These are phyloP conservation scores for Lactuca saligna DNA, from an alignment of 129 eudicot genomes.

Conservation along the genomic window DNA sequence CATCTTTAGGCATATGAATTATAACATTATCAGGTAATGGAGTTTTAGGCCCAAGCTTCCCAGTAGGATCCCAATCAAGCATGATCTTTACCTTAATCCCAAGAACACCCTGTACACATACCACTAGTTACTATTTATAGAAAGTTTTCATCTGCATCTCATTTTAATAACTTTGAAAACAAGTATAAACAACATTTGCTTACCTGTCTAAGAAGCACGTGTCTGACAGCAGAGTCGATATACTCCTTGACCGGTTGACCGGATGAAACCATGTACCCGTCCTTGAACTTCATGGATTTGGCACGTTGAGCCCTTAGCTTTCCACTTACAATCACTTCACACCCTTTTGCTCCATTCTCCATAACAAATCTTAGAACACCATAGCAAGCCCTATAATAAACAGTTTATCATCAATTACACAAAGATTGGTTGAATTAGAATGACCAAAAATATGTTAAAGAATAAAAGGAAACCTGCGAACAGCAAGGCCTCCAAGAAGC, in stretches of 20 bases:
- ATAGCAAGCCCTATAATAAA: slow-evolving; percentile 55
- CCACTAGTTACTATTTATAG: no score
- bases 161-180: background rate
- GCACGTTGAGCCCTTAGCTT: slow-evolving; percentile 77
- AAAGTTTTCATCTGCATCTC: background rate
- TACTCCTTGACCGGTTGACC: slow-evolving; percentile 75
- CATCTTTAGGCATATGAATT: slow-evolving; percentile 46
- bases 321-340: slow-evolving; percentile 77
- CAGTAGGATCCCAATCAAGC: slow-evolving; percentile 60
- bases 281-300: slow-evolving; percentile 74
- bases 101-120: slow-evolving; percentile 44
- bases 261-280: slow-evolving; percentile 70
- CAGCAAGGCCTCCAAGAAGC: slow-evolving; percentile 72
- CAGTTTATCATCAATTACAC: background rate
- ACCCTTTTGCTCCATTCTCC: slow-evolving; percentile 75
- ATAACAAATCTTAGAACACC: slow-evolving; percentile 63
- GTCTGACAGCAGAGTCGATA: slow-evolving; percentile 71
- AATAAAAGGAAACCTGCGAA: slow-evolving; percentile 39
- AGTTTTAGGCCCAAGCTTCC: slow-evolving; percentile 53
- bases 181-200: background rate
- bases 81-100: slow-evolving; percentile 59
- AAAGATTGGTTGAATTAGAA: background rate
- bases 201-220: slow-evolving; percentile 73
- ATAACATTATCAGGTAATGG: slow-evolving; percentile 55
- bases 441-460: background rate